Evolutionary conservation across 495 filamentous ascomycete genomes (phyloP), one percentile per base, ranked within the genome.

Genomic region (Aspergillus heteromorphus): DNA sequence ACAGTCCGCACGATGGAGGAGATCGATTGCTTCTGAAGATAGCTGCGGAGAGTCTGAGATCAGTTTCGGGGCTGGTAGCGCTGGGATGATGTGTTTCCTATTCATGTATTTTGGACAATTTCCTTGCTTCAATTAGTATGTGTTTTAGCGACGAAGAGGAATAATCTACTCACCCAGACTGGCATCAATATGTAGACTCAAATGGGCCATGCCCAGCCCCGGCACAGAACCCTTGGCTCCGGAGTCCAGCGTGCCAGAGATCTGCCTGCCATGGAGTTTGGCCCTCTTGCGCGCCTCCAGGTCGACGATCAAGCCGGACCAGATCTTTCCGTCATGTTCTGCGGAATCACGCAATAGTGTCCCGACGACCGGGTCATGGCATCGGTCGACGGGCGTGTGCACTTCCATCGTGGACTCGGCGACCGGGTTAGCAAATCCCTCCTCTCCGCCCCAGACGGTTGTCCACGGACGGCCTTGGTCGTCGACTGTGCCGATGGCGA

Each of bases 101-200:
- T 90, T 92, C 18, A 93, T 57, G 57, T 95, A 92, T 70, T 92
- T 95, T 0, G 89, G 89, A 62, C 88, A 92, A 55, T 91, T 92
- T 11, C 79, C 70, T 79, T 23, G 45, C n/a, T 11, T 21, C 11
- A n/a, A 23, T 65, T 3, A 65, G 61, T 30, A 6, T 20, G 13
- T 25, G 14, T 5, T 27, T 45, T 20, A 27, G 20, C 2, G 19
- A 30, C 56, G 10, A 30, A 17, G 7, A 23, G 2, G 3, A 50
- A 19, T 51, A 43, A 56, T 20, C 49, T 2, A 59, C 70, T 60
- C 67, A 74, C 85, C 85, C 29, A 93, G 62, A 64, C 79, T 85
- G 59, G 86, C 85, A 51, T 87, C 78, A 52, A 92, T 80, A 30
- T 76, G 73, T 21, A 89, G 73, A 5, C 80, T 79, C 13, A 92